Conservation (phyloP, 306 rosid species). For the Luffa acutangula region DNA sequence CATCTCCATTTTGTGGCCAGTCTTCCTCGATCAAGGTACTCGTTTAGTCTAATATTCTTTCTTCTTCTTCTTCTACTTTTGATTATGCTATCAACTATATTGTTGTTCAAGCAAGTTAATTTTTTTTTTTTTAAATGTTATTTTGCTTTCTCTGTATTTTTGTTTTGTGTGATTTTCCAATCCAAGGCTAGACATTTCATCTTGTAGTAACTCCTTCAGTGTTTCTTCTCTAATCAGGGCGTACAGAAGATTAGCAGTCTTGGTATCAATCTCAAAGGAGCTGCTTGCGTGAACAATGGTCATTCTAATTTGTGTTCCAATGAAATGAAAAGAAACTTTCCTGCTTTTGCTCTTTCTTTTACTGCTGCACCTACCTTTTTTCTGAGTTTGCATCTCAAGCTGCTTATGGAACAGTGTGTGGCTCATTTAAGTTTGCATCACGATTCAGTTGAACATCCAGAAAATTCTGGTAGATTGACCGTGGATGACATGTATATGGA, state of each 20-base stretch:
- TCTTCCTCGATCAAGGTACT: conserved; percentile 50
- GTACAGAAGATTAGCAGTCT: conserved; percentile 36
- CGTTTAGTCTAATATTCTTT: neutral
- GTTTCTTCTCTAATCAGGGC: conserved; percentile 33
- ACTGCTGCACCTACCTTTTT: conserved; percentile 80
- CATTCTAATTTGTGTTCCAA: conserved; percentile 25
- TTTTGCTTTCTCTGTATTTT: neutral
- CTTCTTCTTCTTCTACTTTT: neutral
- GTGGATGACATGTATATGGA: conserved; percentile 23
- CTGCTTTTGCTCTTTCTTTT: conserved; percentile 65
- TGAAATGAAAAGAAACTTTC: conserved; percentile 33
- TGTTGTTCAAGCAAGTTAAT: neutral
- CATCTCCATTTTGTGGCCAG: conserved; percentile 18
- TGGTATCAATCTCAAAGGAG: conserved; percentile 45
- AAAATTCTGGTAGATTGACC: conserved; percentile 25
- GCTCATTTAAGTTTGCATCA: conserved; percentile 35
- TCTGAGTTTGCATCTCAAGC: conserved; percentile 70
- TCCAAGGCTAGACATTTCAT: neutral
- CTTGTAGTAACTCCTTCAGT: conserved; percentile 14
- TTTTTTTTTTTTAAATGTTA: neutral
- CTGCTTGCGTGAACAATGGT: conserved; percentile 25
- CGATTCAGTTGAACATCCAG: conserved; percentile 27
- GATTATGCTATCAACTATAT: neutral
- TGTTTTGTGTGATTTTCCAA: neutral
- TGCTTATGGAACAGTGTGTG: conserved; percentile 56